Percentiles rank a stretch among this genome's conserved stretches.
These are phyloP conservation scores for Angomonas deanei DNA, from an alignment of 208 protist species.

Conservation along the genomic window DNA sequence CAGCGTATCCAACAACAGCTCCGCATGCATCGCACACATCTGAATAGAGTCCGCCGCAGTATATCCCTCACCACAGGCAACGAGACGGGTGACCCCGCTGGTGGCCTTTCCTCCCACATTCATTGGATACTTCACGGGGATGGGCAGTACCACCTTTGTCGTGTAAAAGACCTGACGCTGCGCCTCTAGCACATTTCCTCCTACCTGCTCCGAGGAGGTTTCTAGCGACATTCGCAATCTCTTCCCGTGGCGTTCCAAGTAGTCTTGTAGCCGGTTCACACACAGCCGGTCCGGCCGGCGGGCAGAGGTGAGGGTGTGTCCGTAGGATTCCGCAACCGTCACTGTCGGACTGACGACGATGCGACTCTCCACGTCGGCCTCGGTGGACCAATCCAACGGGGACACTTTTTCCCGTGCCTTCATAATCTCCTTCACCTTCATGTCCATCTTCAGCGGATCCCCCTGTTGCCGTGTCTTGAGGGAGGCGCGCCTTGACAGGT, in stretches of 20 bases:
- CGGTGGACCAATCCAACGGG: constrained; percentile 52
- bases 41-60: constrained; percentile 47
- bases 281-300: constrained; percentile 49
- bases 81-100: constrained; percentile 7
- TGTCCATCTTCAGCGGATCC: not conserved
- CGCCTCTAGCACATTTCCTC: not conserved
- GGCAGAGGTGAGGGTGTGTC: constrained; percentile 75
- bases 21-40: constrained; percentile 79
- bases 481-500: not conserved
- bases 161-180: constrained; percentile 16
- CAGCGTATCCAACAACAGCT: constrained; percentile 73
- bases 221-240: constrained; percentile 19
- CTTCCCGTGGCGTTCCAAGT: constrained; percentile 85
- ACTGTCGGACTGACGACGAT: constrained; percentile 58
- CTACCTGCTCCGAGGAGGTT: constrained; percentile 4
- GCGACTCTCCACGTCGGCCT: constrained; percentile 48
- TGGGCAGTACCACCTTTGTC: constrained; percentile 25
- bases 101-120: not conserved
- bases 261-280: constrained; percentile 57
- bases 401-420: constrained; percentile 22
- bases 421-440: constrained; percentile 7
- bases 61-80: constrained; percentile 74
- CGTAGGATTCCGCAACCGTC: constrained; percentile 40
- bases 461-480: not conserved
- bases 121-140: constrained; percentile 10